phyloP scores from a whole-genome alignment of 225 moss, liverwort and hornwort genomes.

The Sphagnum contortum region DNA sequence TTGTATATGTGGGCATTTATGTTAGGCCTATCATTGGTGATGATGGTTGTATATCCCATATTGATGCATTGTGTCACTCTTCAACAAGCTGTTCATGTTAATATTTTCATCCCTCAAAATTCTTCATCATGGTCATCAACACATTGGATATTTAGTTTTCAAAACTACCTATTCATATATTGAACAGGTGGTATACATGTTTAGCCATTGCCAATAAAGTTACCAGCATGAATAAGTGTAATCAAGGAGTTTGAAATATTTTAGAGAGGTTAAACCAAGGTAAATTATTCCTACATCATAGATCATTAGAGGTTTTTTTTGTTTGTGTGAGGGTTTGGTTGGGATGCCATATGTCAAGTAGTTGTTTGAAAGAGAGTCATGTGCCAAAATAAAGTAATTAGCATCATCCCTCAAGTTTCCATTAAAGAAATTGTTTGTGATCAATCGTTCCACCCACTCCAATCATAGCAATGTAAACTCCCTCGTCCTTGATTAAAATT shows the following conservation, averaged over 20 bases:
- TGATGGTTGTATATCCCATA: constrained; percentile 92
- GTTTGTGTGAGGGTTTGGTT: neutral
- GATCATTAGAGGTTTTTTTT: too few species aligned
- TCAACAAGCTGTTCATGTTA: constrained; percentile 91
- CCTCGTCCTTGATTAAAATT: neutral
- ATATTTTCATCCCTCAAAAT: constrained; percentile 4
- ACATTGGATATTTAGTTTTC: too few species aligned
- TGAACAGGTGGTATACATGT: too few species aligned
- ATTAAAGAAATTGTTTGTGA: constrained; percentile 87
- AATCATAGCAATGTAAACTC: constrained; percentile 81
- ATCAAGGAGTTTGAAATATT: too few species aligned
- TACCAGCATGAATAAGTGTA: too few species aligned
- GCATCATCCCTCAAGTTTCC: constrained; percentile 80
- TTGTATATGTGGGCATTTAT: constrained; percentile 97
- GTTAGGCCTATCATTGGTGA: constrained; percentile 66
- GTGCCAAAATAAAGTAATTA: constrained; percentile 79
- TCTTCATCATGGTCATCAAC: too few species aligned
- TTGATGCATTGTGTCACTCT: constrained; percentile 71
- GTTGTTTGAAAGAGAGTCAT: constrained; percentile 63
- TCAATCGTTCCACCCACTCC: constrained; percentile 87
- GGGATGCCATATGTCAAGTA: constrained; percentile 5
- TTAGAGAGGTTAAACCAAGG: too few species aligned
- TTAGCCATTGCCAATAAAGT: too few species aligned
- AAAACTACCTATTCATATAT: too few species aligned
- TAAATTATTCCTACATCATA: too few species aligned